These are phyloP conservation scores for Trametopsis cervina DNA, from an alignment of 768 basidiomycete species.

Conservation along the genomic window DNA sequence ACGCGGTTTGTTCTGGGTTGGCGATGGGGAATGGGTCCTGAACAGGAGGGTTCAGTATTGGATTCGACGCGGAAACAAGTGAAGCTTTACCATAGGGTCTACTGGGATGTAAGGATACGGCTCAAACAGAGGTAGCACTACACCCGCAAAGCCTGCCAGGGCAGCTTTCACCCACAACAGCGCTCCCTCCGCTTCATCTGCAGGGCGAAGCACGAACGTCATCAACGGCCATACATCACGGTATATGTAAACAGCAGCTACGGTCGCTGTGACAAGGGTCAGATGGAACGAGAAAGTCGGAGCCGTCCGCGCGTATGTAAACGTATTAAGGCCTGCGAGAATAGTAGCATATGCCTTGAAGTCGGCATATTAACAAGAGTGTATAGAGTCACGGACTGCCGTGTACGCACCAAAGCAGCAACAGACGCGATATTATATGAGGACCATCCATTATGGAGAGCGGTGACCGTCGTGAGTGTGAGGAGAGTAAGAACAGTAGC, in stretches of 20 bases:
- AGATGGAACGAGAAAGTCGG: constrained; percentile 34
- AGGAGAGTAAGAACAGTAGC: constrained; percentile 1
- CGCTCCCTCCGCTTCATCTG: constrained; percentile 39
- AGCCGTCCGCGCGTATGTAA: constrained; percentile 5
- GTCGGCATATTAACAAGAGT: neutral
- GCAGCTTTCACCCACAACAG: constrained; percentile 48
- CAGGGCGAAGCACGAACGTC: constrained; percentile 41
- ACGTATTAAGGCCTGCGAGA: constrained; percentile 15
- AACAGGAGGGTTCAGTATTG: neutral
- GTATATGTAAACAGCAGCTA: constrained; percentile 43
- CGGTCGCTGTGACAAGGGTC: constrained; percentile 38
- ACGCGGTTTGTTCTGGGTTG: constrained; percentile 41
- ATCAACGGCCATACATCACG: constrained; percentile 53
- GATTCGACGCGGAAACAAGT: neutral
- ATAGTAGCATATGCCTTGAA: constrained; percentile 16
- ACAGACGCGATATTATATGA: neutral
- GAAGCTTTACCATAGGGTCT: constrained; percentile 7
- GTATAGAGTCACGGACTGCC: neutral
- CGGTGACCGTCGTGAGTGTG: constrained; percentile 1
- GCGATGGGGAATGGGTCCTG: constrained; percentile 14
- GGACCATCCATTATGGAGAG: neutral
- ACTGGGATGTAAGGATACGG: constrained; percentile 27
- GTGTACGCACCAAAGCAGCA: neutral
- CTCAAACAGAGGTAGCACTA: constrained; percentile 43
- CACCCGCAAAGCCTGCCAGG: constrained; percentile 35